These are phyloP conservation scores for Candida sonorensis DNA, from an alignment of 805 yeast genomes.

Conservation along the genomic window DNA sequence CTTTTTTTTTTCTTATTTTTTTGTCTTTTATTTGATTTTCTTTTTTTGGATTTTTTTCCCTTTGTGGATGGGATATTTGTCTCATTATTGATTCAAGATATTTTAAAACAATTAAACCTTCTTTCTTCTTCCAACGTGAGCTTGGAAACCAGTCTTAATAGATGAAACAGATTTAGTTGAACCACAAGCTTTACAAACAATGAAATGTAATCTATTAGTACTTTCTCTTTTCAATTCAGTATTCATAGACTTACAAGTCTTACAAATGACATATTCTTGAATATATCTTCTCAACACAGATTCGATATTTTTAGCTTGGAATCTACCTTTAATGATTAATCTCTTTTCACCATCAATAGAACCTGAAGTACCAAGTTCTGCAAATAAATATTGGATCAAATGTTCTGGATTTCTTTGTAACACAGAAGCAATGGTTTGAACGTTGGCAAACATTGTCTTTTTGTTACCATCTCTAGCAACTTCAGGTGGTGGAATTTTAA, in stretches of 20 bases:
- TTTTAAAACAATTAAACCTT: too few species aligned
- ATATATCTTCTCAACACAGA: slow-evolving; percentile 94
- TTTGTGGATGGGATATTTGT: too few species aligned
- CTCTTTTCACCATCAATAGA: slow-evolving; percentile 98
- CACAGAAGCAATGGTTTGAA: slow-evolving; percentile 88
- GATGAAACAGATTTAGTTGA: slow-evolving; percentile 94
- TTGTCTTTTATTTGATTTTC: too few species aligned
- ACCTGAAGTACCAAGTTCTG: slow-evolving; percentile 99
- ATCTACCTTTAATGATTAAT: slow-evolving; percentile 95
- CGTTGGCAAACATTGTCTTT: slow-evolving; percentile 93
- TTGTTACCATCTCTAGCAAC: slow-evolving; percentile 97
- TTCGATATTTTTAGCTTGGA: slow-evolving; percentile 96
- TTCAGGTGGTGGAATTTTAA: slow-evolving; percentile 95
- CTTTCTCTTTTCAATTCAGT: slow-evolving; percentile 94
- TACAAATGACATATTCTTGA: slow-evolving; percentile 95
- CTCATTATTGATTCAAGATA: too few species aligned
- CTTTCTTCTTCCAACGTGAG: slow-evolving; percentile 89
- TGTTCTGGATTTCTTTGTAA: slow-evolving; percentile 97
- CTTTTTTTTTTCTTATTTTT: too few species aligned
- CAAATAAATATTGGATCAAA: slow-evolving; percentile 91
- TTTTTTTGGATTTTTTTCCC: too few species aligned
- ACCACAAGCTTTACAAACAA: slow-evolving; percentile 98
- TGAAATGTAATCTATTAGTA: slow-evolving; percentile 91
- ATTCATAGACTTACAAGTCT: slow-evolving; percentile 97
- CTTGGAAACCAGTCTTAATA: slow-evolving; percentile 99